These are phyloP conservation scores for Peniophora sp. DNA, from an alignment of 1,284 basidiomycete species.

Conservation along the genomic window DNA sequence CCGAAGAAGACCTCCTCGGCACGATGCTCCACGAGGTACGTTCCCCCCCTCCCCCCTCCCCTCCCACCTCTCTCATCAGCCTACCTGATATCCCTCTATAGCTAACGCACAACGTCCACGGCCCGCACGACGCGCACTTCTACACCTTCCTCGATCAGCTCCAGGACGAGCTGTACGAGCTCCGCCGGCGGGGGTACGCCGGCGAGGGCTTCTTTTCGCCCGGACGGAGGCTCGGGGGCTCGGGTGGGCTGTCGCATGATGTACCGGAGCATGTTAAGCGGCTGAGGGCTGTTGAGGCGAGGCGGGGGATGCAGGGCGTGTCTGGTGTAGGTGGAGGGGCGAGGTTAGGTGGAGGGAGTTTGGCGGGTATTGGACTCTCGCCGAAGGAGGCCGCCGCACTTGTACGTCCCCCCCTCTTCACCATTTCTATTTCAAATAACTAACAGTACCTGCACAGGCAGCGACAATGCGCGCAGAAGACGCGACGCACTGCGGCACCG, in stretches of 20 bases:
- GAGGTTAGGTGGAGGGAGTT: conserved; percentile 38
- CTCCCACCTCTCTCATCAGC: neutral
- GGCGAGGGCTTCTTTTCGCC: conserved; percentile 78
- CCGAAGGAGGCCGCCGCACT: conserved; percentile 70
- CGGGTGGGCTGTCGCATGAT: conserved; percentile 44
- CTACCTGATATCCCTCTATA: conserved; percentile 19
- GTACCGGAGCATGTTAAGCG: conserved; percentile 58
- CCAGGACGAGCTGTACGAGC: conserved; percentile 74
- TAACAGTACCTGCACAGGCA: conserved; percentile 42
- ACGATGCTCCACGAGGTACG: conserved; percentile 84
- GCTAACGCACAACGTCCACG: conserved; percentile 85
- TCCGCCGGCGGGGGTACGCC: conserved; percentile 69
- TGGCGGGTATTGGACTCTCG: conserved; percentile 33
- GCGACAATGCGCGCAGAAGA: conserved; percentile 71
- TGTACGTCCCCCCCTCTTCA: conserved; percentile 34
- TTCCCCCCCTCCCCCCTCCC: neutral
- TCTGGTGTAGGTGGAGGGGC: conserved; percentile 47
- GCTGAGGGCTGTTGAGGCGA: conserved; percentile 62
- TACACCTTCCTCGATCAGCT: conserved; percentile 73
- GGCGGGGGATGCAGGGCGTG: conserved; percentile 37
- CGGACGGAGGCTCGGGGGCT: conserved; percentile 58
- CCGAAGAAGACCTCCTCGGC: conserved; percentile 64
- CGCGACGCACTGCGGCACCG: conserved; percentile 65
- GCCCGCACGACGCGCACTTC: conserved; percentile 78
- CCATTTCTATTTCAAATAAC: neutral